These are phyloP conservation scores for Aspergillus bridgeri DNA, from an alignment of 495 filamentous ascomycete species.

Conservation along the genomic window DNA sequence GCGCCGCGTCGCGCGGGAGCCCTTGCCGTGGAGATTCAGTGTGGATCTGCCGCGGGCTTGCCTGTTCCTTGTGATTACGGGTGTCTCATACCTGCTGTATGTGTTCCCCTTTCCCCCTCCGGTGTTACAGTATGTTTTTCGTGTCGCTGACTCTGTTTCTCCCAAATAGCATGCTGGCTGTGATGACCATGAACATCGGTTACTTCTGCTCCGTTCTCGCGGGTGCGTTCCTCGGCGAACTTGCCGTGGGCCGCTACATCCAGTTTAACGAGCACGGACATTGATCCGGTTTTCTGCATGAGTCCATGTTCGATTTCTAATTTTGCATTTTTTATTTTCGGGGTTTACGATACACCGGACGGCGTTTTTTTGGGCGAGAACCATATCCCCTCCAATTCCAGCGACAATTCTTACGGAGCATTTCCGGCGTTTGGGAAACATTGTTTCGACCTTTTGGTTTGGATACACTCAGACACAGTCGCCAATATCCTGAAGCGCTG, in stretches of 20 bases:
- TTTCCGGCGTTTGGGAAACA: background rate
- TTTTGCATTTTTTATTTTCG: background rate
- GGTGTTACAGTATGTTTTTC: background rate
- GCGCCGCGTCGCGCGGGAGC: conserved; percentile 40
- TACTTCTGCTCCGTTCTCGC: conserved; percentile 86
- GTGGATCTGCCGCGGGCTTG: conserved; percentile 72
- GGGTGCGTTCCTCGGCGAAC: conserved; percentile 80
- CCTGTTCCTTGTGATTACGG: conserved; percentile 65
- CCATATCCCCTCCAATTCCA: background rate
- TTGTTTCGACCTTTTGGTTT: background rate
- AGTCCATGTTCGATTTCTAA: background rate
- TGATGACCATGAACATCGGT: conserved; percentile 97
- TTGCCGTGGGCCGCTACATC: conserved; percentile 69
- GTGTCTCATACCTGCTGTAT: conserved; percentile 85
- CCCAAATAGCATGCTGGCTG: conserved; percentile 80
- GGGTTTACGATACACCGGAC: background rate
- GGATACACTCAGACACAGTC: too few relatives aligned
- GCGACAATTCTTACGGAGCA: background rate
- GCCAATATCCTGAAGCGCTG: too few relatives aligned
- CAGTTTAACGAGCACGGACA: conserved; percentile 30
- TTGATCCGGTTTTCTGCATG: conserved; percentile 5
- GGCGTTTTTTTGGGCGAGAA: background rate
- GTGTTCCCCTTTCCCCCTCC: conserved; percentile 29
- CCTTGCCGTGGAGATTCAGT: conserved; percentile 68
- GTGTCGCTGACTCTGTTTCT: background rate